Conservation (phyloP, 2,329 filamentous ascomycete species). For the Botrytis hyacinthi region DNA sequence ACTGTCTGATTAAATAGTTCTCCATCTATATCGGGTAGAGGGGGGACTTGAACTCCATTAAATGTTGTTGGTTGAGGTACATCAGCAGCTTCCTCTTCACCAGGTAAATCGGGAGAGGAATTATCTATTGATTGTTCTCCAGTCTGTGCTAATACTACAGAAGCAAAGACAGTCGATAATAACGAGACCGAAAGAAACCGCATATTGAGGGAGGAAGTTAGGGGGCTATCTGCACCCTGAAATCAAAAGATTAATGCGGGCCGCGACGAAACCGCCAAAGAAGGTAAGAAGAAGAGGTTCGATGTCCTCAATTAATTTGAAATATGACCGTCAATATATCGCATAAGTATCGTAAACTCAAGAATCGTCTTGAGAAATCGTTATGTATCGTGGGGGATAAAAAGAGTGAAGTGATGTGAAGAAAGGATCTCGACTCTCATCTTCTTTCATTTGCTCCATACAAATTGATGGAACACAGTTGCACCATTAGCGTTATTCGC, state of each 20-base stretch:
- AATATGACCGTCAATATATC: neutral
- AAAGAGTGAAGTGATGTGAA: slow-evolving; percentile 18
- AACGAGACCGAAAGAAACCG: slow-evolving; percentile 35
- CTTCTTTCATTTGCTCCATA: slow-evolving; percentile 5
- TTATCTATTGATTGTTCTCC: slow-evolving; percentile 24
- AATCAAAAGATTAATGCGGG: slow-evolving; percentile 20
- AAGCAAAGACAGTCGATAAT: slow-evolving; percentile 32
- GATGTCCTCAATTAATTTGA: neutral
- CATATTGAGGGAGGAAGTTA: slow-evolving; percentile 31
- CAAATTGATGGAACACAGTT: slow-evolving; percentile 20
- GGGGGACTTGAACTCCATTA: slow-evolving; percentile 51
- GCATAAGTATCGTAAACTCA: neutral
- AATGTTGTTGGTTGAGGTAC: slow-evolving; percentile 44
- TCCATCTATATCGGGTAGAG: slow-evolving; percentile 48
- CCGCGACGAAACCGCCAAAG: slow-evolving; percentile 31
- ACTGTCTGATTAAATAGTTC: slow-evolving; percentile 42
- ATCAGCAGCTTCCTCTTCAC: slow-evolving; percentile 34
- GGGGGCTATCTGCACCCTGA: slow-evolving; percentile 29
- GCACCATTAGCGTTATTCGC: slow-evolving; percentile 16
- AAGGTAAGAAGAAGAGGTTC: slow-evolving; percentile 6
- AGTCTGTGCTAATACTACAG: slow-evolving; percentile 26
- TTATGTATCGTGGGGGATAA: neutral
- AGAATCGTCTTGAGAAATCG: slow-evolving; percentile 1
- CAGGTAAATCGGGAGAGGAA: slow-evolving; percentile 22
- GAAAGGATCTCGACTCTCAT: slow-evolving; percentile 15